These are phyloP conservation scores for Acer yangbiense DNA, from an alignment of 345 rosid species.

Conservation along the genomic window DNA sequence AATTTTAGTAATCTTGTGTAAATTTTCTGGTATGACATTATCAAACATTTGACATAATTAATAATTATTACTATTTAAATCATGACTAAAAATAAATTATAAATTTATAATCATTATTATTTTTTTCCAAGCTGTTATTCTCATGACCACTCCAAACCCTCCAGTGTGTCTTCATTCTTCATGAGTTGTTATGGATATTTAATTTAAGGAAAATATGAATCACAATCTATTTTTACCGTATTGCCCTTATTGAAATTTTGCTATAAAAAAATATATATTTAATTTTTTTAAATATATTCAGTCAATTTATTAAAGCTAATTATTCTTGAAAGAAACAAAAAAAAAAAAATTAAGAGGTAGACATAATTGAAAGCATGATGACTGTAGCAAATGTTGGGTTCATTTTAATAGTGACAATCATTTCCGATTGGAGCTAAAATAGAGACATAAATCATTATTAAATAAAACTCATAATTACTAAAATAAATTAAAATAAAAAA, in stretches of 20 bases:
- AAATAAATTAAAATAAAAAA: neutral
- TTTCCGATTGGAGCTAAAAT: neutral
- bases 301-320: neutral
- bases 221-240: neutral
- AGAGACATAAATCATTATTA: neutral
- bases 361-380: conserved; percentile 1
- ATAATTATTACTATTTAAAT: neutral
- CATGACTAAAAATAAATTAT: neutral
- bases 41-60: neutral
- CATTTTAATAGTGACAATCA: conserved; percentile 3
- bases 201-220: neutral
- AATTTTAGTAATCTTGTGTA: neutral
- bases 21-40: neutral
- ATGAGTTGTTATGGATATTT: neutral
- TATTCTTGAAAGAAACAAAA: neutral
- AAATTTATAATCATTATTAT: no score
- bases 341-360: neutral
- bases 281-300: neutral
- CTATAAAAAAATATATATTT: neutral
- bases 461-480: neutral
- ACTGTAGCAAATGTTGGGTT: neutral
- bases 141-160: neutral
- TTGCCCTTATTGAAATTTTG: neutral
- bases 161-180: neutral
- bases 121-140: neutral